Base-by-base conservation (phyloP, 768 basidiomycete species). In the Boletus eberwhitei region DNA sequence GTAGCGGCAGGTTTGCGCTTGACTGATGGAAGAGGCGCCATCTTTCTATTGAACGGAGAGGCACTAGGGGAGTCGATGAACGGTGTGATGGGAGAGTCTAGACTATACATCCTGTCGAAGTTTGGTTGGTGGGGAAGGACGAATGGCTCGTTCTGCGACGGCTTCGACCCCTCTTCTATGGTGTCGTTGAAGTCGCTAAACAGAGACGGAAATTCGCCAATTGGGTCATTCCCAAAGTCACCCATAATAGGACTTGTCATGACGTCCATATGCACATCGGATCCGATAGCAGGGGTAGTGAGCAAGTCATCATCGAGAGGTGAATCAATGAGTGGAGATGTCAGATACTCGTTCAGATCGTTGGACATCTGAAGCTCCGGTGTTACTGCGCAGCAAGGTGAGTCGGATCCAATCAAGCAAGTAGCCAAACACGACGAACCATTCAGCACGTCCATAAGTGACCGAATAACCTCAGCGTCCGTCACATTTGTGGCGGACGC, bases 21-120 rank as follows among this genome's bases (percentile, higher is more conserved):
- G 26, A 68, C 5, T 0, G 61, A 59, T 21, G 66, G 57, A 43
- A 44, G 48, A 50, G 62, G 52, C 35, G 58, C 58, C 46, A 59
- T 50, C 45, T 22, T 14, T 26, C 58, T 41, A 36, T 26, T 52
- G 57, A 41, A 75, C 31, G 34, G 73, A 66, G 24, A 74, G 44
- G 3, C 69, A 61, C 22, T 63, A 40, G 62, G 75, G 38, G 43
- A 69, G 54, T 84, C 75, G 43, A 85, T 67, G 29, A 73, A 57
- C 0, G 83, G 84, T 7, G 81, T 79, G 31, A 63, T 66, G 0
- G 84, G 84, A 8, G 84, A 79, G 13, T 58, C 65, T 60, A 86
- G 72, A 5, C 64, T 71, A 61, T 79, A 79, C 56, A 84, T 59
- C 3, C 54, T 65, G 41, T 74, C 72, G 50, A 77, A 65, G 54